Evolutionary conservation across 768 basidiomycete genomes (phyloP).

Genomic region (Glaciozyma martinii): DNA sequence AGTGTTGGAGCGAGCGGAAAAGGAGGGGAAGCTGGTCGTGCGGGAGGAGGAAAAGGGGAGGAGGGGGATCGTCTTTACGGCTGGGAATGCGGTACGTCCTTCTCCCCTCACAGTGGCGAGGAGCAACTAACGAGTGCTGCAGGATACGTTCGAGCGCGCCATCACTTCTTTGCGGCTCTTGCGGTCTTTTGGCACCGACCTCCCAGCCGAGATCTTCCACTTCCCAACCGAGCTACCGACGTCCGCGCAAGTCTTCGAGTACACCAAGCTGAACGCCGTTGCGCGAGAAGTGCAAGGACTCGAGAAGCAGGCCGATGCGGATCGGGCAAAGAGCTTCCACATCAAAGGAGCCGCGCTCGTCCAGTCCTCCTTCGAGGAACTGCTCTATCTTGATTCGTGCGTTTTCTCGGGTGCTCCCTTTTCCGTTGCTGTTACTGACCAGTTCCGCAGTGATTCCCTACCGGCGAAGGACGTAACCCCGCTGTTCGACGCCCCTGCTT

Average conservation of each 20-base stretch:
- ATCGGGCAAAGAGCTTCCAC: constrained; percentile 40
- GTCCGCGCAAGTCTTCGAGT: constrained; percentile 11
- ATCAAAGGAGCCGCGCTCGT: constrained; percentile 39
- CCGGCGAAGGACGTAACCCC: constrained; percentile 39
- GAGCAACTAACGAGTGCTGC: background rate
- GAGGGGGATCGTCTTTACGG: constrained; percentile 44
- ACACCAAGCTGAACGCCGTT: constrained; percentile 18
- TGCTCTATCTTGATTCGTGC: constrained; percentile 41
- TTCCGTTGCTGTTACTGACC: no score
- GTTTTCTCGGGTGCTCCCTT: background rate
- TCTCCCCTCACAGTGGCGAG: no score
- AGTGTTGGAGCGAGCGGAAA: background rate
- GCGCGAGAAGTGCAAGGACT: constrained; percentile 36
- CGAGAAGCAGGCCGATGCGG: constrained; percentile 34
- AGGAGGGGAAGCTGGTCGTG: constrained; percentile 20
- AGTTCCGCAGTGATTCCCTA: constrained; percentile 35
- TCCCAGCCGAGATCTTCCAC: constrained; percentile 40
- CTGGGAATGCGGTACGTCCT: constrained; percentile 43
- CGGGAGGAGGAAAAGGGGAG: constrained; percentile 13
- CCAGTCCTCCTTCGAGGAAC: constrained; percentile 38
- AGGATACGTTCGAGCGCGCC: constrained; percentile 38
- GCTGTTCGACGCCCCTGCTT: constrained; percentile 42
- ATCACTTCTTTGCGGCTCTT: constrained; percentile 35
- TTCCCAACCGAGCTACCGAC: constrained; percentile 42
- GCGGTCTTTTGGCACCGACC: constrained; percentile 31